phyloP scores from a whole-genome alignment of 148 eudicot genomes.

The Dianthus caryophyllus region DNA sequence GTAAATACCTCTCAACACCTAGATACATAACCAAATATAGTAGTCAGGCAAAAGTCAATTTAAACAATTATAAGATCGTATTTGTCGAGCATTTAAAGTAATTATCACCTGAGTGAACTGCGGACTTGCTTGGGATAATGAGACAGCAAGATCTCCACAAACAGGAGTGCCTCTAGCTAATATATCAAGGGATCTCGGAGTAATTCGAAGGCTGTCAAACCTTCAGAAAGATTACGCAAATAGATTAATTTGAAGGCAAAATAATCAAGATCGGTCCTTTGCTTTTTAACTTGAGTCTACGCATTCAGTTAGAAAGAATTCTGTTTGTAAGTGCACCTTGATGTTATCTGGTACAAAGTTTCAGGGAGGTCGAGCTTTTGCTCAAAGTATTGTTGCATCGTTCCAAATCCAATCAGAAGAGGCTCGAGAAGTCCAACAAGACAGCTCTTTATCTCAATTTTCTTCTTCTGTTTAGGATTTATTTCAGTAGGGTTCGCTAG shows the following conservation, averaged over 20 bases:
- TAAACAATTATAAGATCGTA: conserved; percentile 9
- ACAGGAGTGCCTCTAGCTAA: conserved; percentile 93
- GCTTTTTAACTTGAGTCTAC: neutral
- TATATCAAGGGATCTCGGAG: conserved; percentile 95
- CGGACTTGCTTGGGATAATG: conserved; percentile 93
- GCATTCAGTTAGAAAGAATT: conserved; percentile 12
- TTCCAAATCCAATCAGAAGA: conserved; percentile 89
- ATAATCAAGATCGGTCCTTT: neutral
- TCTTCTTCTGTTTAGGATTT: conserved; percentile 88
- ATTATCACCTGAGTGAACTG: conserved; percentile 90
- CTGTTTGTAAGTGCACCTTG: conserved; percentile 47
- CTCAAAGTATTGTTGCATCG: conserved; percentile 92
- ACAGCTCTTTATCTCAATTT: conserved; percentile 75
- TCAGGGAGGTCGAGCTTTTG: conserved; percentile 97
- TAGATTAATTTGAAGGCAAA: conserved; percentile 1
- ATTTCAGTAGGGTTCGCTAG: conserved; percentile 83
- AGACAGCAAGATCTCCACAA: conserved; percentile 99
- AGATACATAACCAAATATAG: conserved; percentile 8
- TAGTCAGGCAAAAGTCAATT: conserved; percentile 3
- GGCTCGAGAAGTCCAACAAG: conserved; percentile 99
- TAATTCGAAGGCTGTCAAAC: conserved; percentile 93
- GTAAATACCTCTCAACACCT: conserved; percentile 89
- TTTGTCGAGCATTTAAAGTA: conserved; percentile 9
- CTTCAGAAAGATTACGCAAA: conserved; percentile 31
- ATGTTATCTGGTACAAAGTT: conserved; percentile 84